Base-by-base conservation (phyloP, 2,329 filamentous ascomycete genomes). In the Alternaria consortialis region DNA sequence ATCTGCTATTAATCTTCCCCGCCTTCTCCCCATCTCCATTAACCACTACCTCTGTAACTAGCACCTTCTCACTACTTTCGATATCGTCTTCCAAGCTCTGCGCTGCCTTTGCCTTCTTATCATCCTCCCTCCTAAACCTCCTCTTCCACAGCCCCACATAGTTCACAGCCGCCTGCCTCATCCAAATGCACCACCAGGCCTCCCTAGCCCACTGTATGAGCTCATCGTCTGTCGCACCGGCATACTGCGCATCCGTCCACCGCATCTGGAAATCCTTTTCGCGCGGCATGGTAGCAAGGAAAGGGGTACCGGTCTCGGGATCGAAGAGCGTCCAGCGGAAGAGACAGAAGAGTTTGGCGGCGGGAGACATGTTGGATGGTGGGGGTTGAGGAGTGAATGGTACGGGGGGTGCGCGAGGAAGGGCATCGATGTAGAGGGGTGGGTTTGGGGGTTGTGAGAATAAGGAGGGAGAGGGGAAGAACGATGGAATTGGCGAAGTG, bases 281-380 rank as follows among this genome's bases (percentile, higher is more conserved):
- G 27, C 66, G 67, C 4, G 71, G 66, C 5, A 56, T 43, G 15
- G 39, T 13, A 23, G 58, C 43, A 2, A 74, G 60, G 27, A 60
- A 68, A 1, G 64, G 70, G 0, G 31, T 15, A 1, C 71, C 64
- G 1, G 62, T 70, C 1, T 31, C 13, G 0, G 57, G 37, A 15
- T 58, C 34, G 66, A 76, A 74, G 6, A 32, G 47, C 4, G 73
- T 75, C 72, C 71, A 75, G 60, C 72, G 71, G 4, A 67, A 65
- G 37, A 74, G 60, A 43, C 72, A 73, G 32, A 63, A n/a, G 2
- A 76, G 62, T 34, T 69, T 71, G 3, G 71, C 66, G 11, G 67
- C 27, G 12, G 47, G 15, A 2, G 70, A 70, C 70, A 74, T 73
- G 37, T 48, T 60, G 4, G 42, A 5, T 13, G 65, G 63, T n/a